These are phyloP conservation scores for Monilinia fructigena DNA, from an alignment of 2,329 filamentous ascomycete genomes.

Conservation along the genomic window DNA sequence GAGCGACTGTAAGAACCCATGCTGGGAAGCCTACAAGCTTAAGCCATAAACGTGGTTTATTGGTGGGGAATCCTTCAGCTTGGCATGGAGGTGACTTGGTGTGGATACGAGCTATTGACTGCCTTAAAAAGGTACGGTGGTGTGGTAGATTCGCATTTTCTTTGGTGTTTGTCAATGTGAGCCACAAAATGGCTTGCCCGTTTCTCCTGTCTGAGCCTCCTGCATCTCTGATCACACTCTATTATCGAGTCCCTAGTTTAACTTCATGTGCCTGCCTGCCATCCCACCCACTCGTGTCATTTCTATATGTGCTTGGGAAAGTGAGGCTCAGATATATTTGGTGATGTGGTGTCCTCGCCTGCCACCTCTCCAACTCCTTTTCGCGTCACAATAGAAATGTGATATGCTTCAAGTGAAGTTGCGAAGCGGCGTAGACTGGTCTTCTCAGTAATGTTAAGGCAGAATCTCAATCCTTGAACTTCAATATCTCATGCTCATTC, in stretches of 20 bases:
- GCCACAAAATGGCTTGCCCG: conserved; percentile 1
- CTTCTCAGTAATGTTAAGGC: not conserved
- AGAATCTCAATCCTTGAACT: not conserved
- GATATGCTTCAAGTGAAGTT: not conserved
- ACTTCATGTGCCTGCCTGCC: not conserved
- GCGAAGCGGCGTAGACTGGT: not conserved
- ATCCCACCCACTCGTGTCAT: not conserved
- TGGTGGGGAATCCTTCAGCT: conserved; percentile 7
- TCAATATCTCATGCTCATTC: not conserved
- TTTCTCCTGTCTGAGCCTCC: conserved; percentile 7
- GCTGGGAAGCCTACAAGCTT: not conserved
- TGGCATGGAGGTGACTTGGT: not conserved
- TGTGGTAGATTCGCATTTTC: not conserved
- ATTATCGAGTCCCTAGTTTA: not conserved
- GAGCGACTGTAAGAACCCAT: not conserved
- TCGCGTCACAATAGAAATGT: not conserved
- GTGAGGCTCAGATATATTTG: not conserved
- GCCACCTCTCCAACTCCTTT: not conserved
- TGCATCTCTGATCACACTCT: not conserved
- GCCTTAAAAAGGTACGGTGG: not conserved
- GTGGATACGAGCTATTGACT: conserved; percentile 3
- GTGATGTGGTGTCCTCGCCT: not conserved
- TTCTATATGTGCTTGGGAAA: not conserved
- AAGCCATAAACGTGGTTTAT: conserved; percentile 9
- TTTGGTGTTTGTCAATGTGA: not conserved